Conservation (phyloP, 768 basidiomycete genomes). For the Mycena pura region DNA sequence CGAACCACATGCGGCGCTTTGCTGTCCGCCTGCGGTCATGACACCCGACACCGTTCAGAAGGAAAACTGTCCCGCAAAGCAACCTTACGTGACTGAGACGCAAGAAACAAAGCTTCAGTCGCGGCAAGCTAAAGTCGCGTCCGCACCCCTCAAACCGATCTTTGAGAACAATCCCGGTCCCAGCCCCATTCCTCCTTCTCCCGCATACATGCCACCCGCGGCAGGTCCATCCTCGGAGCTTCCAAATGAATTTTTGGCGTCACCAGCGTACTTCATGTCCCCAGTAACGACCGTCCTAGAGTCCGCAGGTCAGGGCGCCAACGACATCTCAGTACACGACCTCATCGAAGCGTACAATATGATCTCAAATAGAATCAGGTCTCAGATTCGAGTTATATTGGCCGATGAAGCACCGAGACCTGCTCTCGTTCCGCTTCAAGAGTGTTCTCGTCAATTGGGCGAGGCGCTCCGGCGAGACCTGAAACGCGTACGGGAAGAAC, state of each 20-base stretch:
- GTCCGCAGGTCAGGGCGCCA: conserved; percentile 45
- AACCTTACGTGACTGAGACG: not conserved
- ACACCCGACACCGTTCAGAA: conserved; percentile 23
- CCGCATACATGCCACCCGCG: conserved; percentile 21
- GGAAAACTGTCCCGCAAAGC: conserved; percentile 17
- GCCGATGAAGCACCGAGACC: conserved; percentile 18
- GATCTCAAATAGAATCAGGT: conserved; percentile 52
- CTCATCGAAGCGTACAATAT: conserved; percentile 67
- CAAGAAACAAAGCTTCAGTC: not conserved
- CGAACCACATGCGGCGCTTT: conserved; percentile 12
- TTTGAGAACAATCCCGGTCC: conserved; percentile 13
- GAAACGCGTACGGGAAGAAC: conserved; percentile 41
- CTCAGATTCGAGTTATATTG: conserved; percentile 30
- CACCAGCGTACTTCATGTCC: conserved; percentile 43
- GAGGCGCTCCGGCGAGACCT: conserved; percentile 61
- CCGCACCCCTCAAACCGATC: conserved; percentile 22
- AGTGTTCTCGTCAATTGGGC: conserved; percentile 41
- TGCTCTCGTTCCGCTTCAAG: conserved; percentile 39
- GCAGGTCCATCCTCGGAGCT: not conserved
- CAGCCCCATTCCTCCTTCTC: not conserved
- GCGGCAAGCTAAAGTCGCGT: conserved; percentile 7
- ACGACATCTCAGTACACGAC: conserved; percentile 55
- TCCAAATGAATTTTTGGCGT: conserved; percentile 23
- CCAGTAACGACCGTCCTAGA: conserved; percentile 54
- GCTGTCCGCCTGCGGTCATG: conserved; percentile 17